A percentile compares a stretch with the other conserved stretches of the same genome.
phyloP scores from a whole-genome alignment of 2,329 filamentous ascomycete genomes.

The Torrubiellomyces zombiae region DNA sequence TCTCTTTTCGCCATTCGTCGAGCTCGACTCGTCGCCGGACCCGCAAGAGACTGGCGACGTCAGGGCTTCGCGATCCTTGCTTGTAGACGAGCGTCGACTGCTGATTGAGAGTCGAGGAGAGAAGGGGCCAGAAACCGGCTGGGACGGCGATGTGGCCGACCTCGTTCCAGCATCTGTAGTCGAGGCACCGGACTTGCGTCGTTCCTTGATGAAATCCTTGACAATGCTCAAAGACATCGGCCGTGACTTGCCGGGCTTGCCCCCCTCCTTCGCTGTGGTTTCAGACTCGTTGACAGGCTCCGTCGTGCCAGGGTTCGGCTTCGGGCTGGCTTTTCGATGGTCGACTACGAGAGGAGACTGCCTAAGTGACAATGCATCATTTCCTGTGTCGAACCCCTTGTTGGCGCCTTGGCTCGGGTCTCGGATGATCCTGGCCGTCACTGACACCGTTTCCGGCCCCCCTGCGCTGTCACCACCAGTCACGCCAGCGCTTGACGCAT shows the following conservation, averaged over 20 bases:
- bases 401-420: constrained; percentile 32
- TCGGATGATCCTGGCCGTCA: constrained; percentile 69
- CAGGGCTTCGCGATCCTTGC: constrained; percentile 20
- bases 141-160: constrained; percentile 27
- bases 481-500: constrained; percentile 6
- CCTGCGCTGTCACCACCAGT: constrained; percentile 22
- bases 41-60: constrained; percentile 28
- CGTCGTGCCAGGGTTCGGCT: constrained; percentile 11
- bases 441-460: constrained; percentile 64
- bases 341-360: constrained; percentile 43
- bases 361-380: constrained; percentile 34
- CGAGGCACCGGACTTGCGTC: constrained; percentile 33
- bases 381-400: constrained; percentile 22
- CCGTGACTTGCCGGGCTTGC: constrained; percentile 23
- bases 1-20: constrained; percentile 24
- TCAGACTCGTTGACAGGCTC: constrained; percentile 20
- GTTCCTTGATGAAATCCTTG: constrained; percentile 44
- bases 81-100: constrained; percentile 37
- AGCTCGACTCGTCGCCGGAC: constrained; percentile 30
- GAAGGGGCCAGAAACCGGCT: constrained; percentile 28
- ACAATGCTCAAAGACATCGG: constrained; percentile 44
- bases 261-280: constrained; percentile 18
- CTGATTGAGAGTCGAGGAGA: constrained; percentile 48
- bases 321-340: constrained; percentile 24
- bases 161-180: constrained; percentile 9